Evolutionary conservation across 2,329 filamentous ascomycete genomes (phyloP), one percentile per base, ranked within the genome.

Genomic region (Xylaria sp.): DNA sequence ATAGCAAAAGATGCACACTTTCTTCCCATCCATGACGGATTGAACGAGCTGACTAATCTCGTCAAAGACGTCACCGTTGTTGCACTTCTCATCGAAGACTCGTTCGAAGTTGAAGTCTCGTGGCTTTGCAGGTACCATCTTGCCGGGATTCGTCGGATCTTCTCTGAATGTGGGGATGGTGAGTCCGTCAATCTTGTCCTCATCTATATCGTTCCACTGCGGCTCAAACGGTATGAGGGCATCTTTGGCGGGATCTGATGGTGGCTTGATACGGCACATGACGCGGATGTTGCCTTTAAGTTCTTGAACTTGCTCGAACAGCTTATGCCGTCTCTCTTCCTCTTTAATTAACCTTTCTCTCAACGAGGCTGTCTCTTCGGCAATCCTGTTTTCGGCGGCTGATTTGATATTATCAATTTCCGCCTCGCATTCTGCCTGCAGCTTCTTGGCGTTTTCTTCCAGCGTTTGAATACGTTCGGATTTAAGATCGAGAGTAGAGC

Each of bases 1-100:
- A 78, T 99, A 99, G 78, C 94, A 98, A 82, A 99, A 97, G 72
- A 99, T 98, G 81, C 95, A 98, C 61, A 99, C 96, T 75, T 98
- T 99, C 84, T 97, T 99, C 1, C 96, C 96, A 77, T 99, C 96
- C 48, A 99, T 86, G 0, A 97, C 96, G 74, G 93, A 97, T 81
- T 99, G 96, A 1, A 99, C 94, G 41, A 99, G 88, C 79, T 99
- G 96, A 66, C 94, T 97, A 78, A 98, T 98, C 79, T 99, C 96
- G 65, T 93, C 93, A 78, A 99, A 99, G 0, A 99, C 91, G 73
- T 97, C 92, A 20, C 89, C 86, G 78, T 99, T 99, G 74, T 91
- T 88, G 1, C 91, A 89, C 0, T 84, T 81, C 0, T 94, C 94
- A 0, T 90, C 87, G 77, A 99, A 99, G 0, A 98, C 94, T 8